These are phyloP conservation scores for Fusarium sp. DNA, from an alignment of 2,329 filamentous ascomycete genomes.

Conservation along the genomic window DNA sequence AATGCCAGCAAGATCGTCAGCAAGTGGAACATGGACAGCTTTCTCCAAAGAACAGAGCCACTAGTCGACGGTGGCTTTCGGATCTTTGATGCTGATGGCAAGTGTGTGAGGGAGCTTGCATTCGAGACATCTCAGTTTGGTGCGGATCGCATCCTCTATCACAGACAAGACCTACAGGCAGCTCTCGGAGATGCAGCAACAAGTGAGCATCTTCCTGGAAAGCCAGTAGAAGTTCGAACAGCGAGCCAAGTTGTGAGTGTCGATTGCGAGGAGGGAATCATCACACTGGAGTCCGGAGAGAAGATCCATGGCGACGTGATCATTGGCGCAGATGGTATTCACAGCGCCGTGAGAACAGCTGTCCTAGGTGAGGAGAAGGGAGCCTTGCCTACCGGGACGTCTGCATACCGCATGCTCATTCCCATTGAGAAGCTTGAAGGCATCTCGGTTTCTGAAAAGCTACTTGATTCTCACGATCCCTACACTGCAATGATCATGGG, in stretches of 20 bases:
- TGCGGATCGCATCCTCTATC: constrained; percentile 37
- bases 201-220: constrained; percentile 13
- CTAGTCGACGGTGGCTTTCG: constrained; percentile 34
- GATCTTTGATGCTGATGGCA: constrained; percentile 31
- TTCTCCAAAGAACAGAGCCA: constrained; percentile 31
- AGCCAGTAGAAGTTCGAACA: constrained; percentile 27
- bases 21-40: constrained; percentile 28
- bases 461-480: constrained; percentile 18
- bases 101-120: constrained; percentile 27
- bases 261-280: constrained; percentile 29
- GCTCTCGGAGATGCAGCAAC: constrained; percentile 26
- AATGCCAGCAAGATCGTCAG: constrained; percentile 38
- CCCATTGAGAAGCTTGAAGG: constrained; percentile 25
- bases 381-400: constrained; percentile 34
- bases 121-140: constrained; percentile 32
- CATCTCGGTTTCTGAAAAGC: constrained; percentile 14
- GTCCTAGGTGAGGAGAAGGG: constrained; percentile 24
- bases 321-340: constrained; percentile 40
- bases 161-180: constrained; percentile 35
- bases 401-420: constrained; percentile 39
- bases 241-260: constrained; percentile 24
- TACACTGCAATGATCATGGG: constrained; percentile 39
- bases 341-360: constrained; percentile 33
- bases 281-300: constrained; percentile 32
- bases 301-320: constrained; percentile 29